Conservation (phyloP, 352 stramenopile genomes). For the Phytophthora citricola region DNA sequence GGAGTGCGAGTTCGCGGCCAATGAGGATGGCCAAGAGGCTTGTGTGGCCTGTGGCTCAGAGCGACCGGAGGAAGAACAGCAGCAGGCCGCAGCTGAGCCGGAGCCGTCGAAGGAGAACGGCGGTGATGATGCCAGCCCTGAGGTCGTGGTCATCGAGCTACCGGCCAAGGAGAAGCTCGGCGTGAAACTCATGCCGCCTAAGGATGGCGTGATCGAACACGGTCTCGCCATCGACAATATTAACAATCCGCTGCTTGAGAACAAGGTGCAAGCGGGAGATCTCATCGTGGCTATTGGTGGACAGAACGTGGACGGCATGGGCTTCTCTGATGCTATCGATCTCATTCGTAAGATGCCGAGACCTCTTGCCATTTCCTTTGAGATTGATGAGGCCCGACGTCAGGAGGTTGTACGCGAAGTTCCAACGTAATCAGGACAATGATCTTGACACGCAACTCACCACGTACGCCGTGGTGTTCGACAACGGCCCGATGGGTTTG, state of each 20-base stretch:
- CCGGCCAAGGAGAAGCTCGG: constrained; percentile 87
- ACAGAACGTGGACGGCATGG: constrained; percentile 76
- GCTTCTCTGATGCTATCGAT: constrained; percentile 85
- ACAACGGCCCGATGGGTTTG: constrained; percentile 83
- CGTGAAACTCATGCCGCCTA: constrained; percentile 87
- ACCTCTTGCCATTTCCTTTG: constrained; percentile 83
- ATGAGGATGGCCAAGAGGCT: constrained; percentile 62
- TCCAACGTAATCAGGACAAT: constrained; percentile 56
- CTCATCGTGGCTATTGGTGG: constrained; percentile 88
- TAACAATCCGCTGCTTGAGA: constrained; percentile 84
- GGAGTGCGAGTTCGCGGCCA: constrained; percentile 67
- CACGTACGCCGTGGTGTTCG: constrained; percentile 87
- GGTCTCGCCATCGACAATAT: constrained; percentile 89
- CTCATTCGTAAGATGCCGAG: constrained; percentile 85
- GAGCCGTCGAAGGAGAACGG: constrained; percentile 3
- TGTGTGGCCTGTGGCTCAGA: constrained; percentile 73
- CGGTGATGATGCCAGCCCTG: constrained; percentile 25
- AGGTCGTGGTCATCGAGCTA: constrained; percentile 82
- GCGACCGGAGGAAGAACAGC: constrained; percentile 37
- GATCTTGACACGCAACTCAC: constrained; percentile 79
- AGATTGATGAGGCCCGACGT: constrained; percentile 73
- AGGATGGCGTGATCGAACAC: constrained; percentile 82
- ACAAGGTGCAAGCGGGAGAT: constrained; percentile 84
- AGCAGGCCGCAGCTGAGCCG: constrained; percentile 12
- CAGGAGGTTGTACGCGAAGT: constrained; percentile 68